phyloP scores from a whole-genome alignment of 495 filamentous ascomycete species.

The Penicillium chermesinum region DNA sequence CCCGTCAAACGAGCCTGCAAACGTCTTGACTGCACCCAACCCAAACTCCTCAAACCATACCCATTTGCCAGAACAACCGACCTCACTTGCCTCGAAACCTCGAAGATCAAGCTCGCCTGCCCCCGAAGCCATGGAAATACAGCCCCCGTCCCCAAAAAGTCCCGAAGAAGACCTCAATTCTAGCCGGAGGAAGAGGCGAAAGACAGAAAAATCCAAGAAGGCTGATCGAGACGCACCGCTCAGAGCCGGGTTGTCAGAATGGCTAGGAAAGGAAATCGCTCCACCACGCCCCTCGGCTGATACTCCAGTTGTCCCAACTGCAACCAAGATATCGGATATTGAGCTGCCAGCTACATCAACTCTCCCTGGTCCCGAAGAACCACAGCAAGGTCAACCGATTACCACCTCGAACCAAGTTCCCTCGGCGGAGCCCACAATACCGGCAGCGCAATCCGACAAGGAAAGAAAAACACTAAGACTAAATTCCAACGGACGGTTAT shows the following conservation, averaged over 20 bases:
- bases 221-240: slow-evolving; percentile 5
- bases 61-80: background rate
- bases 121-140: background rate
- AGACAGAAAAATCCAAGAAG: slow-evolving; percentile 35
- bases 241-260: slow-evolving; percentile 13
- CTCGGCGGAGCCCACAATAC: background rate
- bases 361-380: background rate
- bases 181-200: slow-evolving; percentile 46
- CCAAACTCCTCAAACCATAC: background rate
- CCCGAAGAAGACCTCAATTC: slow-evolving; percentile 41
- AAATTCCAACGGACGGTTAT: slow-evolving; percentile 51
- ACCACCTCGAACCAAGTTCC: background rate
- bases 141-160: background rate
- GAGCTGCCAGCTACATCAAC: background rate
- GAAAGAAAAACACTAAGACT: slow-evolving; percentile 49
- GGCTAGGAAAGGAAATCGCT: slow-evolving; percentile 13
- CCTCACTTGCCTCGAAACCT: background rate
- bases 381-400: background rate
- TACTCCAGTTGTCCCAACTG: background rate
- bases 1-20: background rate
- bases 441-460: background rate
- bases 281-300: background rate
- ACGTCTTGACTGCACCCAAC: background rate
- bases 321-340: background rate
- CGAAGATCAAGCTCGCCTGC: background rate